Evolutionary conservation across 2,329 filamentous ascomycete species (phyloP), one percentile per base, ranked within the genome.

Genomic region (Fusarium cyanostomum): DNA sequence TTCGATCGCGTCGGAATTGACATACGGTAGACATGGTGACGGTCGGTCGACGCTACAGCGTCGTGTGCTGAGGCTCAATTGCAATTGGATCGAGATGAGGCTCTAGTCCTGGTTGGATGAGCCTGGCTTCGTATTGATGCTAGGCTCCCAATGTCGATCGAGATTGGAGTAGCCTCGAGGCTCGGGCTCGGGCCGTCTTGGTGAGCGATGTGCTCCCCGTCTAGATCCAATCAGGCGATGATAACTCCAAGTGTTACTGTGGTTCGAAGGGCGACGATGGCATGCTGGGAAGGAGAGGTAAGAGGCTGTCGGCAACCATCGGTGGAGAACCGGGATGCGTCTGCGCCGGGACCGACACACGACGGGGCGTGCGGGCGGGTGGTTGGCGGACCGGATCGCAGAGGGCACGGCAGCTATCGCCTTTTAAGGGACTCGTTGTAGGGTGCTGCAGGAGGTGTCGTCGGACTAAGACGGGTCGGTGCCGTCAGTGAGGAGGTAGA

Each of bases 11-110:
- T 49, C 27, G 43, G 48, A 31, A 38, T 46, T 24, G 35, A 68
- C 74, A 61, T 64, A 77, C 73, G 41, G 72, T 62, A 62, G 75
- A 72, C 75, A 77, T 76, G 59, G 27, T 66, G 38, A 37, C 42
- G 24, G 24, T 31, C 42, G 24, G 24, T 31, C 11, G 28, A 33
- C 37, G 26, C 48, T 60, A 56, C 57, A 42, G 53, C 49, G 46
- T 59, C 27, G 59, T 41, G 35, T 49, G 38, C 24, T 42, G 31
- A 11, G 31, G 33, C 41, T 56, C 63, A 68, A 64, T 67, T 64
- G 67, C 60, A 71, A 66, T 69, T 69, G 63, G 52, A 38, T 58
- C 41, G 46, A 55, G 41, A 53, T 42, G 53, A 60, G 35, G 41
- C 37, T 56, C 48, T 62, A 61, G 61, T 53, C 64, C 60, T 59